phyloP scores from a whole-genome alignment of 2,329 filamentous ascomycete species.

The Pyricularia grisea region DNA sequence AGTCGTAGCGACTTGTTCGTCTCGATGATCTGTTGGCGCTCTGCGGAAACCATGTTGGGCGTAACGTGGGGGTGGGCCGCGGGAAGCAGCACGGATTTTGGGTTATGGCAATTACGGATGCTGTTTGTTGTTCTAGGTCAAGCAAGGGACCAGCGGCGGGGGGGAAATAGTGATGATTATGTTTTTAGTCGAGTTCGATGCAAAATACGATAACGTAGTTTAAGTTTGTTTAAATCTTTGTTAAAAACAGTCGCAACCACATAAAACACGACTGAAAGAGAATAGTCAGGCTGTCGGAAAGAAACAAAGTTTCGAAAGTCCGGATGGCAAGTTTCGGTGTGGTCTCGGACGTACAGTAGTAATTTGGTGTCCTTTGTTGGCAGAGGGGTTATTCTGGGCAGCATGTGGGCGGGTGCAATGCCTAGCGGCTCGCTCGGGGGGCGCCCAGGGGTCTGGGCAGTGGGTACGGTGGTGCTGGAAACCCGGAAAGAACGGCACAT shows the following conservation, averaged over 20 bases:
- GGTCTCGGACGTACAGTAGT: neutral
- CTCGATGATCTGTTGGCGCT: constrained; percentile 53
- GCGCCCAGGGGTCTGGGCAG: neutral
- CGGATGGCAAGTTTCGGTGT: neutral
- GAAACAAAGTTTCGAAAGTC: neutral
- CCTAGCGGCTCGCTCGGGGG: neutral
- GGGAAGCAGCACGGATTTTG: neutral
- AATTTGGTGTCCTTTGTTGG: no score
- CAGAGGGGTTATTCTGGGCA: neutral
- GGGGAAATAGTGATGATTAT: neutral
- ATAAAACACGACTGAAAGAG: neutral
- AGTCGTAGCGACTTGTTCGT: constrained; percentile 78
- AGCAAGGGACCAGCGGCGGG: no score
- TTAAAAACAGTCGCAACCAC: neutral
- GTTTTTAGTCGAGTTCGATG: neutral
- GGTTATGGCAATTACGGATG: neutral
- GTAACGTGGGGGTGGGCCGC: neutral
- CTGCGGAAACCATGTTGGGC: constrained; percentile 12
- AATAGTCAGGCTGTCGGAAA: neutral
- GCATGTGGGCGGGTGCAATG: neutral
- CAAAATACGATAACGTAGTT: neutral
- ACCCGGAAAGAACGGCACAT: neutral
- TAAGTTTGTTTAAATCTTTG: neutral
- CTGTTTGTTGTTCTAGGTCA: neutral
- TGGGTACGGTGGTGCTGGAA: neutral